Evolutionary conservation across 768 basidiomycete genomes (phyloP), one percentile per base, ranked within the genome.

Genomic region (Tephrocybe sp.): DNA sequence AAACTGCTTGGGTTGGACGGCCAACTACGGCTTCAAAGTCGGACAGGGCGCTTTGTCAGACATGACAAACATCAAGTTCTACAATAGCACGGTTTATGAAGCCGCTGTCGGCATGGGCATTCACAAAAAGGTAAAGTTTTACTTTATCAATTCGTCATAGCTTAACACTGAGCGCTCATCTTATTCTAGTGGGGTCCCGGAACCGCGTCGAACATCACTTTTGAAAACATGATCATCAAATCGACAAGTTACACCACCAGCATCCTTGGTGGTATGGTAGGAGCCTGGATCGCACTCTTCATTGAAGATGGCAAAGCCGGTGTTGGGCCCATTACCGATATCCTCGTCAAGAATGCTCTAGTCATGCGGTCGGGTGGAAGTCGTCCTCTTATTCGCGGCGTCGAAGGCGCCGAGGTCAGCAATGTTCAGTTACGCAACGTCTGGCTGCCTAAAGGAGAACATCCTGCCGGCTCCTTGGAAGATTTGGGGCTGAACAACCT

Each of bases 1-100:
- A 20, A 51, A 59, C 32, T 54, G 51, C 46, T 32, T 54, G 24
- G 58, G 45, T 23, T 58, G 58, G 58, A 58, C 58, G 21, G 37
- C n/a, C 20, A 53, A 54, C 32, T 59, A 58, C 26, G 56, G 55
- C 21, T 59, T 62, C 42, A 58, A 62, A 40, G 54, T 59, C 10
- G 56, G 61, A 15, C 60, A 59, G 20, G 58, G 58, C 20, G 48
- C 56, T 9, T 32, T 53, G 54, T 18, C 43, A 4, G 30, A 58
- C 39, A 57, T 58, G 53, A 25, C 15, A 10, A 57, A 57, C 21
- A 53, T 55, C 46, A 52, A 45, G 37, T 58, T 58, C 44, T 50
- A 39, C 20, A 46, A 49, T 4, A 54, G 51, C 49, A 56, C 51
- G 1, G 58, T 59, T 11, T 59, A 61, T 41, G 49, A 58, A 32